phyloP scores from a whole-genome alignment of 768 basidiomycete species.

The Podaxis sp. region DNA sequence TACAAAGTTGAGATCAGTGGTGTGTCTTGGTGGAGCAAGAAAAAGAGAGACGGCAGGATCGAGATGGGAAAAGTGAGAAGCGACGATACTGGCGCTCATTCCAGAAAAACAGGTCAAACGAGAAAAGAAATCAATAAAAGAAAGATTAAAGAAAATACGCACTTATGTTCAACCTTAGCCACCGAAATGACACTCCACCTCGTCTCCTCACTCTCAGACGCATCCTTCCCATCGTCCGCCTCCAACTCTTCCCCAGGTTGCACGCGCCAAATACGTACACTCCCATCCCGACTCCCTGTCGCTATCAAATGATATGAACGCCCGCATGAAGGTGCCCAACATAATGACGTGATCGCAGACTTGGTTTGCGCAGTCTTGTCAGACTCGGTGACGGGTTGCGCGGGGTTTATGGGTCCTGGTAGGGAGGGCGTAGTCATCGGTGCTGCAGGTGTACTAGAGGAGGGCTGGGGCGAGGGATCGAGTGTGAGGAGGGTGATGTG shows the following conservation, averaged over 20 bases:
- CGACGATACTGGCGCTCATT: not conserved
- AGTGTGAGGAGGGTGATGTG: conserved; percentile 64
- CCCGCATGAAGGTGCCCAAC: conserved; percentile 95
- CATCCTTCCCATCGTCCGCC: conserved; percentile 35
- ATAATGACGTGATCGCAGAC: conserved; percentile 75
- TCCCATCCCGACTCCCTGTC: conserved; percentile 84
- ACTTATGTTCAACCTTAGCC: conserved; percentile 89
- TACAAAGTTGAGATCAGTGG: too few relatives aligned
- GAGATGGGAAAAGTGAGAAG: not conserved
- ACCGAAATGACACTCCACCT: conserved; percentile 77
- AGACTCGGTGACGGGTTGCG: not conserved
- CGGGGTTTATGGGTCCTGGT: conserved; percentile 4
- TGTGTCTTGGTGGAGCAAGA: too few relatives aligned
- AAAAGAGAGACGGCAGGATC: not conserved
- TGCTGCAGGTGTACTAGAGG: conserved; percentile 9
- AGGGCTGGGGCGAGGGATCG: conserved; percentile 42
- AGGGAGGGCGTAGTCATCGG: conserved; percentile 10
- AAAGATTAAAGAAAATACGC: conserved; percentile 19
- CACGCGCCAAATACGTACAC: conserved; percentile 88
- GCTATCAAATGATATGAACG: conserved; percentile 94
- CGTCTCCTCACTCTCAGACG: conserved; percentile 41
- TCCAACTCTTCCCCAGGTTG: conserved; percentile 54
- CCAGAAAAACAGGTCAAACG: not conserved
- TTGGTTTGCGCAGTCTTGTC: conserved; percentile 31
- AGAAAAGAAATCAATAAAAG: not conserved